Base-by-base conservation (phyloP, 139 green algal species). In the Ostreobium quekettii region DNA sequence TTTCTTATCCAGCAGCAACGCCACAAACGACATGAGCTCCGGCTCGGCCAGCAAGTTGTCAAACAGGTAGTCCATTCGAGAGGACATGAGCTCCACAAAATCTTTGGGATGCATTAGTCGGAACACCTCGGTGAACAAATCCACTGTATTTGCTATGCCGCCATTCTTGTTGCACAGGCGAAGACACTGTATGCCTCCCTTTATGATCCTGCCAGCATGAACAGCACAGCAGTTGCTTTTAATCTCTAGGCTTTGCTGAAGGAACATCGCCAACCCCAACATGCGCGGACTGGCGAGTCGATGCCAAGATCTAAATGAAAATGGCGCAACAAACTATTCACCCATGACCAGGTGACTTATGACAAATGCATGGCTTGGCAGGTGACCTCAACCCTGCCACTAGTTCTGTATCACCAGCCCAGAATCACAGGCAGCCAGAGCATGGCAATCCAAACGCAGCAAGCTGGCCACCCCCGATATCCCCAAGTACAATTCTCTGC, bases 31-130 rank as follows among this genome's bases (percentile, higher is more conserved):
- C 30, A 74, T 46, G 4, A 70, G 32, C 28, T 77, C 70, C 15
- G 56, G 46, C 6, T 77, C 62, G 1, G 48, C 37, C 1, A 57
- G 48, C 8, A 63, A n/a, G 36, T 32, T 66, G 19, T 76, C 53
- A 22, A 86, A 90, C 11, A 94, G 32, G 38, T 78, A 71, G 0
- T 72, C 58, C 66, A 90, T 83, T 26, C 69, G 77, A 1, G 77
- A 67, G 6, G 70, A 73, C 57, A 97, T 84, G 0, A 97, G 78
- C 70, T 98, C 93, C 30, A 88, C 78, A 67, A 95, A 89, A 72
- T 97, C 91, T 0, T 83, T 71, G 0, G 79, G 65, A 49, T 97
- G 87, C 30, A 97, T 76, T 3, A 91, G 81, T 1, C 71, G 83
- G 71, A 96, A 94, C 26, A 93, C 81, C 39, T 89, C 82, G 8